A percentile compares a stretch with the other conserved stretches of the same genome.
These are phyloP conservation scores for Myxozyma monticola DNA, from an alignment of 805 yeast genomes.

Conservation along the genomic window DNA sequence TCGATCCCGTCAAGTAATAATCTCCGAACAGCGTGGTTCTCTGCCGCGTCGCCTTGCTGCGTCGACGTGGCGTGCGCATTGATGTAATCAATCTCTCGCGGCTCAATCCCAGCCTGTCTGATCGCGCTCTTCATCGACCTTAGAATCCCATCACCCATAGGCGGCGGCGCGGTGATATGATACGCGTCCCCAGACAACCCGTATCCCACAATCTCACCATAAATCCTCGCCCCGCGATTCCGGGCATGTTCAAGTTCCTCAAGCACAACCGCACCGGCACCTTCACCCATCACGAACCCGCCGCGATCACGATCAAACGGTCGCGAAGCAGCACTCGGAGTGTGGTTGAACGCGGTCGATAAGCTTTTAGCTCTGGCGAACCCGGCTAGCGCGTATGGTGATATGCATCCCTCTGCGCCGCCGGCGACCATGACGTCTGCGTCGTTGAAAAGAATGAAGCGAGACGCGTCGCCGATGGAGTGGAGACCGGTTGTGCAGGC, in stretches of 20 bases:
- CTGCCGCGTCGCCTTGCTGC: constrained; percentile 83
- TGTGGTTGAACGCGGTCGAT: constrained; percentile 60
- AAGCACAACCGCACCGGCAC: constrained; percentile 76
- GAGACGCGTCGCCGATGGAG: constrained; percentile 87
- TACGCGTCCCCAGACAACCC: constrained; percentile 90
- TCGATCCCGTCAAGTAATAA: constrained; percentile 48
- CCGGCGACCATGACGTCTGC: constrained; percentile 91
- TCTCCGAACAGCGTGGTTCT: constrained; percentile 65
- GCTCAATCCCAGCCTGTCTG: constrained; percentile 47
- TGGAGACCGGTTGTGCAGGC: constrained; percentile 98
- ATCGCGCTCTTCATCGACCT: constrained; percentile 81
- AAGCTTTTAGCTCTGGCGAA: constrained; percentile 87
- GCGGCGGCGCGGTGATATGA: constrained; percentile 90
- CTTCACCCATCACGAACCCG: constrained; percentile 95
- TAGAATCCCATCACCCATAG: constrained; percentile 79
- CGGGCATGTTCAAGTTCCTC: constrained; percentile 79
- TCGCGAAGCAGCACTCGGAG: constrained; percentile 67
- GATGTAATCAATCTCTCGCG: constrained; percentile 63
- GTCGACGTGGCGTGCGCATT: constrained; percentile 99
- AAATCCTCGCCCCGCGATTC: constrained; percentile 58
- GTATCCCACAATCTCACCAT: constrained; percentile 82
- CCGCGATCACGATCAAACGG: constrained; percentile 79
- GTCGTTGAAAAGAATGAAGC: constrained; percentile 75
- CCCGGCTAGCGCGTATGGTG: constrained; percentile 85
- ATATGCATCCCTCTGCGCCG: constrained; percentile 85